Evolutionary conservation across 495 filamentous ascomycete species (phyloP), one percentile per base, ranked within the genome.

Genomic region (Lepraria neglecta): DNA sequence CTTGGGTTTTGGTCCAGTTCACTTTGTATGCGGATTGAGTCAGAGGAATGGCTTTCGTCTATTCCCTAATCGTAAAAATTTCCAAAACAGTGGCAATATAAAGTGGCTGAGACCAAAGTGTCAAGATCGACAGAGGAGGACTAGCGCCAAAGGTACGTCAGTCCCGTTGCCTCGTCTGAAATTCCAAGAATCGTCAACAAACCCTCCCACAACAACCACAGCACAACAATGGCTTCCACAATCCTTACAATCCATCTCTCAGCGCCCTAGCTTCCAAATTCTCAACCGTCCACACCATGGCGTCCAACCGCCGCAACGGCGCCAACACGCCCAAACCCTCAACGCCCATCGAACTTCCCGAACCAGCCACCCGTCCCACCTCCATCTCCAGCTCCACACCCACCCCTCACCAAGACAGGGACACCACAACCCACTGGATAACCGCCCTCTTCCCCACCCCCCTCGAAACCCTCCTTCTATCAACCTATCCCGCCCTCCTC

Each of bases 321-420:
- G 27, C 28, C 48, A 30, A 28, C 2, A 38, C 35, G 35, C 35
- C 35, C 48, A 51, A 51, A 24, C 12, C 47, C 24, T 4, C 28
- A 15, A 7, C 27, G 7, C 31, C 28, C 48, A 9, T 12, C 5
- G 27, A 52, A 28, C 48, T 30, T 15, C 48, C 48, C 0, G 1
- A 28, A 1, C 48, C 48, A 33, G 31, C 48, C 2, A 10, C 48
- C 6, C 0, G 27, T 3, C 17, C 88, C 91, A 97, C 81, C 83
- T 86, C 62, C 84, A 86, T 68, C 96, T 65, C 6, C 74, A 83
- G 19, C 71, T 67, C 52, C 80, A 74, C n/a, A 61, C 68, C 65
- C 57, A 28, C 28, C 50, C 50, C 1, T 28, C 68, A 75, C 58
- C 70, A 81, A 71, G 70, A 71, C 69, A 66, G 86, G 69, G 65